Evolutionary conservation across 1,284 basidiomycete genomes (phyloP).

Genomic region (Naganishia sp.): DNA sequence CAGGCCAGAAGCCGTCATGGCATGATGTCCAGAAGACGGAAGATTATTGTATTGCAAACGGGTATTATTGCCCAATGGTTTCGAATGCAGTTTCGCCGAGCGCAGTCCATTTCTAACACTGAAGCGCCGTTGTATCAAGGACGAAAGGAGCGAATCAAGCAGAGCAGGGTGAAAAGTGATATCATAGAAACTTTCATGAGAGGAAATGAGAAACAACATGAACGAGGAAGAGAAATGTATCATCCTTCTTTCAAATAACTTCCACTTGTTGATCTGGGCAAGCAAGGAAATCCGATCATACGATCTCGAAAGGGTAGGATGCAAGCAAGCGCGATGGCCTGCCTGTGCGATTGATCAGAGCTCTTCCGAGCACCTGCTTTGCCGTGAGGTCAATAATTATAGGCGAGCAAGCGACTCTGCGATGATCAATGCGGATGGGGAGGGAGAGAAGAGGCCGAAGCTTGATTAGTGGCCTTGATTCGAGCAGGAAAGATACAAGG

Average conservation of each 20-base stretch:
- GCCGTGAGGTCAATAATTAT: constrained; percentile 30
- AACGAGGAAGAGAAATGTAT: constrained; percentile 13
- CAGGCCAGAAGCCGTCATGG: background rate
- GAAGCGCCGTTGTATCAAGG: background rate
- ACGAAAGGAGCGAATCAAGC: background rate
- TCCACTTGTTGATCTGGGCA: constrained; percentile 26
- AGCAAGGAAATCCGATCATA: constrained; percentile 32
- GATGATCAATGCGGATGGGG: constrained; percentile 20
- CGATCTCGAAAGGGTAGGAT: constrained; percentile 23
- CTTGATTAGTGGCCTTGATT: background rate
- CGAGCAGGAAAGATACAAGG: background rate
- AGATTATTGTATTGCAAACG: background rate
- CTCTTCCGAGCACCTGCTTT: constrained; percentile 30
- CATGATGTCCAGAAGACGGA: background rate
- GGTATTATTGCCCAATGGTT: background rate
- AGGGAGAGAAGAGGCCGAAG: background rate
- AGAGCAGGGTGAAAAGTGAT: background rate
- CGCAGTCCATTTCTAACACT: too few relatives aligned
- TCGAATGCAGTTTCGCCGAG: too few relatives aligned
- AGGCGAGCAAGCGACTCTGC: constrained; percentile 35
- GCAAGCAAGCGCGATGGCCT: constrained; percentile 16
- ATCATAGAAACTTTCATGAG: background rate
- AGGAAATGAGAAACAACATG: background rate
- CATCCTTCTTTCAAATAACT: constrained; percentile 29
- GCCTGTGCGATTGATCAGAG: constrained; percentile 26